Conservation (phyloP, 2,329 filamentous ascomycete genomes). For the Aspergillus aculeatinus region DNA sequence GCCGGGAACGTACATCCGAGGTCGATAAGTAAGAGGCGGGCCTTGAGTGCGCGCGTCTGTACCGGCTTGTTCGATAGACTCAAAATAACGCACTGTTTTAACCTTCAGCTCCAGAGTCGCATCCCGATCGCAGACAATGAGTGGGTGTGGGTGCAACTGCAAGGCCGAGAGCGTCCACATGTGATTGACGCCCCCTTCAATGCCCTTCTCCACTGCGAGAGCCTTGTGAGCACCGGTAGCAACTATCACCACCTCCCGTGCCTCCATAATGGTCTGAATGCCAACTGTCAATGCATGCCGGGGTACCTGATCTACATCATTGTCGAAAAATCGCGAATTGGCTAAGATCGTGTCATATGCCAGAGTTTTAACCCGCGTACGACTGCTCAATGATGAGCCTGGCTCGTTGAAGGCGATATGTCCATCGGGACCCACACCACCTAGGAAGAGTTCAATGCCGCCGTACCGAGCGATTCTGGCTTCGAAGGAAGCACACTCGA, state of each 20-base stretch:
- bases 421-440: slow-evolving; percentile 80
- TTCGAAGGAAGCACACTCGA: slow-evolving; percentile 78
- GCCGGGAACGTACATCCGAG: slow-evolving; percentile 37
- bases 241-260: slow-evolving; percentile 78
- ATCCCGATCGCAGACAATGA: slow-evolving; percentile 82
- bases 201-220: slow-evolving; percentile 72
- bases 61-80: slow-evolving; percentile 67
- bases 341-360: slow-evolving; percentile 84
- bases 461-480: slow-evolving; percentile 70
- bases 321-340: slow-evolving; percentile 80
- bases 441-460: slow-evolving; percentile 82
- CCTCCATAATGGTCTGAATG: slow-evolving; percentile 78
- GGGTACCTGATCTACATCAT: slow-evolving; percentile 71
- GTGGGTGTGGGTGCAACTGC: slow-evolving; percentile 75
- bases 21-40: slow-evolving; percentile 43
- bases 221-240: slow-evolving; percentile 80
- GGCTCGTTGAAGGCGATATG: slow-evolving; percentile 92
- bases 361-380: slow-evolving; percentile 81
- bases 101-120: slow-evolving; percentile 71
- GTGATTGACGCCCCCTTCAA: slow-evolving; percentile 81
- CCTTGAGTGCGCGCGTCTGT: slow-evolving; percentile 46
- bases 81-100: slow-evolving; percentile 73
- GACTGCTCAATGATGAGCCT: slow-evolving; percentile 72
- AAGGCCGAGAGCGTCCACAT: slow-evolving; percentile 86
- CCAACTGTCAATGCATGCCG: slow-evolving; percentile 82